These are phyloP conservation scores for Coniochaeta prunicola DNA, from an alignment of 2,329 filamentous ascomycete genomes.

Conservation along the genomic window DNA sequence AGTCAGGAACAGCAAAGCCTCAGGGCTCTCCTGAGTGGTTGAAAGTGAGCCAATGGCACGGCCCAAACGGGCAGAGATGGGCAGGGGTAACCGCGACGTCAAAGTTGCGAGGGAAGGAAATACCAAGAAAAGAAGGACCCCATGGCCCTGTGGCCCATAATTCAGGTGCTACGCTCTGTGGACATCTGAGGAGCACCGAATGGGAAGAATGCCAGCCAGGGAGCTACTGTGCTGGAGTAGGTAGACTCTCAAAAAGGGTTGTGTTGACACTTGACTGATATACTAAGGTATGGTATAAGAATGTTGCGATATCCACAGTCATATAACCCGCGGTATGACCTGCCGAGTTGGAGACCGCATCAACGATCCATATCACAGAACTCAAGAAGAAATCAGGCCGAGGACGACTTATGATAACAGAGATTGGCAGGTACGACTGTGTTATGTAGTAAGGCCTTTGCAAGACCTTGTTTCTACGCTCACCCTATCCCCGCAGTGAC, in stretches of 20 bases:
- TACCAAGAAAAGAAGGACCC: neutral
- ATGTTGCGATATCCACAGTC: neutral
- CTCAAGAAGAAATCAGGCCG: neutral
- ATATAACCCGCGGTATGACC: neutral
- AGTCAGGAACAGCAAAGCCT: neutral
- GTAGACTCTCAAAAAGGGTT: neutral
- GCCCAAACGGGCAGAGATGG: neutral
- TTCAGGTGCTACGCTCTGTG: neutral
- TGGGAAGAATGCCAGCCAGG: neutral
- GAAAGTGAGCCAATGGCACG: neutral
- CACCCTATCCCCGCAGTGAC: neutral
- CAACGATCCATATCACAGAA: neutral
- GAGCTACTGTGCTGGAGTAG: neutral
- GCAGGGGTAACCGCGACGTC: neutral
- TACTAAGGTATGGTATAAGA: no score
- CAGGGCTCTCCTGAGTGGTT: neutral
- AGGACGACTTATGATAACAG: no score
- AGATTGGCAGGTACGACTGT: neutral
- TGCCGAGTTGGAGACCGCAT: neutral
- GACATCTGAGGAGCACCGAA: neutral
- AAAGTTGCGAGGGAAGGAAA: neutral
- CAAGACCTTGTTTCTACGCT: neutral
- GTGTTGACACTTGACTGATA: neutral
- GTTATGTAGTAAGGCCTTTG: neutral
- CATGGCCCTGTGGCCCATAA: neutral